Evolutionary conservation across 345 rosid species (phyloP).

Genomic region (Camelina neglecta): DNA sequence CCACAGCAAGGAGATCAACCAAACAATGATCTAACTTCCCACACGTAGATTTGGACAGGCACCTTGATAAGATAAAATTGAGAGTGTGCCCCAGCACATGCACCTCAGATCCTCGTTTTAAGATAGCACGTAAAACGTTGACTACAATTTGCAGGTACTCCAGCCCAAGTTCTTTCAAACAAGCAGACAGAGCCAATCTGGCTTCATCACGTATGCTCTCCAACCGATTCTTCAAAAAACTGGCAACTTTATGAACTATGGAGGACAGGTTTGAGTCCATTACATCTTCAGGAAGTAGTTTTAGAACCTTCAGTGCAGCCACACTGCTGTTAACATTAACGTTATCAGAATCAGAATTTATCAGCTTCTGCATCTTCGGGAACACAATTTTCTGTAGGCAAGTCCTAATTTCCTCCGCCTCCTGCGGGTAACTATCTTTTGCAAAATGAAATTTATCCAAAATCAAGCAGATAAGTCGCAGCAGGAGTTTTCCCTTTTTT

Average conservation of each 20-base stretch:
- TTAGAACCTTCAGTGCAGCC: constrained; percentile 81
- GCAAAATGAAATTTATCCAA: constrained; percentile 82
- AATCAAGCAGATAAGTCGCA: constrained; percentile 70
- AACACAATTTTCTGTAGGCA: constrained; percentile 65
- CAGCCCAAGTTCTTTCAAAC: constrained; percentile 88
- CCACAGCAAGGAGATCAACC: constrained; percentile 76
- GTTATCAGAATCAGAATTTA: constrained; percentile 67
- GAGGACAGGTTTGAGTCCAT: constrained; percentile 80
- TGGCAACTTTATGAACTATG: constrained; percentile 71
- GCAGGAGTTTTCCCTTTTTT: constrained; percentile 68
- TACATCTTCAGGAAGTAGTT: constrained; percentile 79
- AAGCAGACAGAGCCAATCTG: constrained; percentile 80
- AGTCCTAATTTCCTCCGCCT: constrained; percentile 56
- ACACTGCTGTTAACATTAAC: constrained; percentile 67
- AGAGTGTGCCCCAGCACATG: constrained; percentile 87
- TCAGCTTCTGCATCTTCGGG: constrained; percentile 72
- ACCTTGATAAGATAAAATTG: constrained; percentile 65
- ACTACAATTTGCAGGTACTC: constrained; percentile 77
- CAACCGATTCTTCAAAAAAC: constrained; percentile 68
- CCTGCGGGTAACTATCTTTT: constrained; percentile 45
- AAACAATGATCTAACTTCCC: constrained; percentile 83
- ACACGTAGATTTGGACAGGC: constrained; percentile 47
- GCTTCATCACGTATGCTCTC: constrained; percentile 80
- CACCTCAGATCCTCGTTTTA: constrained; percentile 84
- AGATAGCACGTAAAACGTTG: constrained; percentile 61